phyloP scores from a whole-genome alignment of 768 basidiomycete species.

The Galerina marginata region DNA sequence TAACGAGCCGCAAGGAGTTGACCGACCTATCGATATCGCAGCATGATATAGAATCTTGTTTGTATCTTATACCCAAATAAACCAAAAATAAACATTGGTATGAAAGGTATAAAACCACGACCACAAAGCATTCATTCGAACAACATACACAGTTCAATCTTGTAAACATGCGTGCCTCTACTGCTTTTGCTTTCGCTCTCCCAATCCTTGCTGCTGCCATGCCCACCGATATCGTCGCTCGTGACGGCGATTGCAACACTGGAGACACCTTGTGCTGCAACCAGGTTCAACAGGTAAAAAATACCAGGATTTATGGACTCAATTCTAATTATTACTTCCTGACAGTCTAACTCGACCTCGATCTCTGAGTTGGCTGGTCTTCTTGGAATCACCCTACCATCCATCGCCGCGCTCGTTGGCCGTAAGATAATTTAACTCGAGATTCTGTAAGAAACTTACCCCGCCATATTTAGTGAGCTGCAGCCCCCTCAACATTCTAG shows the following conservation, averaged over 20 bases:
- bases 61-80: too few species aligned
- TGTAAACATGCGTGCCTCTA: conserved; percentile 18
- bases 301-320: background rate
- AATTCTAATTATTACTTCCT: too few species aligned
- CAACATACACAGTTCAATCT: too few species aligned
- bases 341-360: background rate
- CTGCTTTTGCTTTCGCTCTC: conserved; percentile 22
- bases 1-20: too few species aligned
- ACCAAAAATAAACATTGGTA: too few species aligned
- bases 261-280: conserved; percentile 27
- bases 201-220: conserved; percentile 27
- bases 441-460: background rate
- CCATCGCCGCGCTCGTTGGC: conserved; percentile 7
- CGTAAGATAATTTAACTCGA: background rate
- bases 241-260: conserved; percentile 24
- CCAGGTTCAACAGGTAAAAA: conserved; percentile 13
- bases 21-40: too few species aligned
- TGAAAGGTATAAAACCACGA: too few species aligned
- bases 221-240: background rate
- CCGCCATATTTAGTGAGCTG: conserved; percentile 12
- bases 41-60: too few species aligned
- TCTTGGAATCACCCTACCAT: conserved; percentile 10
- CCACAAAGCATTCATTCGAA: too few species aligned
- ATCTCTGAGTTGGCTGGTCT: conserved; percentile 10
- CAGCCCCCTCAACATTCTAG: conserved; percentile 18